These are phyloP conservation scores for Sisymbrium altissimum DNA, from an alignment of 345 rosid genomes.

Conservation along the genomic window DNA sequence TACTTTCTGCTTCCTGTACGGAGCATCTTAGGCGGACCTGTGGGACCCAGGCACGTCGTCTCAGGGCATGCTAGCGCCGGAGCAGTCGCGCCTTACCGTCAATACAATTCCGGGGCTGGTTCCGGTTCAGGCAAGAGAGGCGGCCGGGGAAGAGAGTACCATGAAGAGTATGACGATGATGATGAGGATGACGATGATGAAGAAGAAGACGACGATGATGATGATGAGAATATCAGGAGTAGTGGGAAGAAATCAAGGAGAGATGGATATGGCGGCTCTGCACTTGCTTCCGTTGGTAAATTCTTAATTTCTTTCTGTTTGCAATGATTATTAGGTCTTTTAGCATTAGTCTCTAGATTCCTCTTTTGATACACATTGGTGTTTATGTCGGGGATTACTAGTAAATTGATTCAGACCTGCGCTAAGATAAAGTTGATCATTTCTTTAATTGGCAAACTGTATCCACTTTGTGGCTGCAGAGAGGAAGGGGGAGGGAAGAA, in stretches of 20 bases:
- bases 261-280: conserved; percentile 40
- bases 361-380: neutral
- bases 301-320: neutral
- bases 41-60: conserved; percentile 58
- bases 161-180: conserved; percentile 45
- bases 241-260: conserved; percentile 69
- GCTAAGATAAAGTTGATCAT: neutral
- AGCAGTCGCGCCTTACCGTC: conserved; percentile 39
- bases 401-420: neutral
- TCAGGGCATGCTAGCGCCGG: conserved; percentile 15
- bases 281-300: conserved; percentile 50
- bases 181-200: conserved; percentile 8
- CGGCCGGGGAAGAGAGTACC: conserved; percentile 54
- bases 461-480: conserved; percentile 29
- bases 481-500: conserved; percentile 73
- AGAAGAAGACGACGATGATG: conserved; percentile 12
- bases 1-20: conserved; percentile 78
- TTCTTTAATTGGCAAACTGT: neutral
- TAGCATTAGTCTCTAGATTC: neutral
- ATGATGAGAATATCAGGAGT: conserved; percentile 48
- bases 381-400: neutral
- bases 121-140: conserved; percentile 46
- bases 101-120: conserved; percentile 37
- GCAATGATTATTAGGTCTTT: neutral
- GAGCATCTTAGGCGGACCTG: conserved; percentile 66